phyloP scores from a whole-genome alignment of 75 land plant species.

The Larix kaempferi region DNA sequence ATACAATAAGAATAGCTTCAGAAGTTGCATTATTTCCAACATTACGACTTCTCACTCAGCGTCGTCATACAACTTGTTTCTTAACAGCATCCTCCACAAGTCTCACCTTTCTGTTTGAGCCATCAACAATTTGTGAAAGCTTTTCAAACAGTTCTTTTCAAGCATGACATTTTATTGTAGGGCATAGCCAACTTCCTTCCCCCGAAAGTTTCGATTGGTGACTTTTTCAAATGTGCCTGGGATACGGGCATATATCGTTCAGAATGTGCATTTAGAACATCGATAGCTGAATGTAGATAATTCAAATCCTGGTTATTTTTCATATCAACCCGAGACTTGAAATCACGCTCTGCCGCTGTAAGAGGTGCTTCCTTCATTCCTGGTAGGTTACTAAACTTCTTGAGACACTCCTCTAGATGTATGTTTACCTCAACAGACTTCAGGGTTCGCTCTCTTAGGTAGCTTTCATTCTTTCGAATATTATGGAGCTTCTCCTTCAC shows the following conservation, averaged over 20 bases:
- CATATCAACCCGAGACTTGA: slow-evolving; percentile 78
- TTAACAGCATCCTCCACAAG: slow-evolving; percentile 41
- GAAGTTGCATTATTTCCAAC: too few species aligned
- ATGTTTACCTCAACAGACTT: slow-evolving; percentile 40
- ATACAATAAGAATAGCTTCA: too few species aligned
- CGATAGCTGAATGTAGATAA: slow-evolving; percentile 65
- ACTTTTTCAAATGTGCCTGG: slow-evolving; percentile 4
- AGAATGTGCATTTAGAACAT: slow-evolving; percentile 58
- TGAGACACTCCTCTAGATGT: slow-evolving; percentile 60
- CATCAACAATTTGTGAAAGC: slow-evolving; percentile 55
- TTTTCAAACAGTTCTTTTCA: slow-evolving; percentile 50
- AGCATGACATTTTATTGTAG: slow-evolving; percentile 48
- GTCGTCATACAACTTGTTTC: too few species aligned
- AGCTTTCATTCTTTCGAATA: slow-evolving; percentile 41
- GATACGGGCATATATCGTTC: slow-evolving; percentile 46
- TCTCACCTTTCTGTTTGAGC: slow-evolving; percentile 56
- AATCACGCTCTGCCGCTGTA: slow-evolving; percentile 77
- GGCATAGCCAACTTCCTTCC: slow-evolving; percentile 27
- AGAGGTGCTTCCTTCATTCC: slow-evolving; percentile 69
- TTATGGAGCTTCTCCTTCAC: slow-evolving; percentile 39
- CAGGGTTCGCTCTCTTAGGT: slow-evolving; percentile 39
- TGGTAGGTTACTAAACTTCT: slow-evolving; percentile 56
- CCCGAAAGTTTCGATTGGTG: slow-evolving; percentile 12
- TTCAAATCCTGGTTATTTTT: slow-evolving; percentile 66
- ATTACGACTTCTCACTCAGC: too few species aligned